phyloP scores from a whole-genome alignment of 139 green algal genomes.

The Ettlia oleoabundans region DNA sequence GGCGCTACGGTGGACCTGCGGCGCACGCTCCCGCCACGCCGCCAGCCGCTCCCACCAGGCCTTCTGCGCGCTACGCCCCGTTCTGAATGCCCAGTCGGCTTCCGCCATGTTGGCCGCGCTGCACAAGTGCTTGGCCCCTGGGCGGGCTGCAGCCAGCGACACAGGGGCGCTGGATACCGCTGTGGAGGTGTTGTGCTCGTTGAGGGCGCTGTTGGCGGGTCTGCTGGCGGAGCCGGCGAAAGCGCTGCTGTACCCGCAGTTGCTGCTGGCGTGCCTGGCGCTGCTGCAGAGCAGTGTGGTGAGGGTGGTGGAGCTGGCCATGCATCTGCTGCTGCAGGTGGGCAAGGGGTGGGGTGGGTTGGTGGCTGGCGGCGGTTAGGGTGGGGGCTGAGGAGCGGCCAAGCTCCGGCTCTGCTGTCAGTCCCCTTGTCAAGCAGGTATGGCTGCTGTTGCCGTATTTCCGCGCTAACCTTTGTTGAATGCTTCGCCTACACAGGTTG shows the following conservation, averaged over 20 bases:
- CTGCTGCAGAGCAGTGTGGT: conserved; percentile 78
- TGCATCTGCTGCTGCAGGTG: conserved; percentile 67
- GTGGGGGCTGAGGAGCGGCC: too few species aligned
- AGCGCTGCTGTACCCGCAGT: conserved; percentile 86
- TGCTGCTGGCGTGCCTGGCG: conserved; percentile 78
- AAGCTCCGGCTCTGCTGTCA: too few species aligned
- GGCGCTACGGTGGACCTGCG: conserved; percentile 82
- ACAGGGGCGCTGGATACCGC: conserved; percentile 43
- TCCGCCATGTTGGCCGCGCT: conserved; percentile 77
- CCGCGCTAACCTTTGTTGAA: too few species aligned
- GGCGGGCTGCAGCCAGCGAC: conserved; percentile 28
- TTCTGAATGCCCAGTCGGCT: conserved; percentile 66
- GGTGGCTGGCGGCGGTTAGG: neutral
- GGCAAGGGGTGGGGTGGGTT: neutral
- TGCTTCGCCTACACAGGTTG: too few species aligned
- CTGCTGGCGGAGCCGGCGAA: conserved; percentile 53
- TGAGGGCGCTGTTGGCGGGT: conserved; percentile 57
- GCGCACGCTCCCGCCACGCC: conserved; percentile 64
- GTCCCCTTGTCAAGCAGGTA: too few species aligned
- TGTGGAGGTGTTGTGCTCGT: conserved; percentile 50
- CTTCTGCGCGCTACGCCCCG: conserved; percentile 78
- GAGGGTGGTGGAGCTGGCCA: conserved; percentile 70
- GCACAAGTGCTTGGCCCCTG: conserved; percentile 71
- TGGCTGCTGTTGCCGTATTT: too few species aligned
- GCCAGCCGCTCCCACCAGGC: conserved; percentile 81